Base-by-base conservation (phyloP, 1,139 yeast genomes). In the Eremothecium sinecaudum region DNA sequence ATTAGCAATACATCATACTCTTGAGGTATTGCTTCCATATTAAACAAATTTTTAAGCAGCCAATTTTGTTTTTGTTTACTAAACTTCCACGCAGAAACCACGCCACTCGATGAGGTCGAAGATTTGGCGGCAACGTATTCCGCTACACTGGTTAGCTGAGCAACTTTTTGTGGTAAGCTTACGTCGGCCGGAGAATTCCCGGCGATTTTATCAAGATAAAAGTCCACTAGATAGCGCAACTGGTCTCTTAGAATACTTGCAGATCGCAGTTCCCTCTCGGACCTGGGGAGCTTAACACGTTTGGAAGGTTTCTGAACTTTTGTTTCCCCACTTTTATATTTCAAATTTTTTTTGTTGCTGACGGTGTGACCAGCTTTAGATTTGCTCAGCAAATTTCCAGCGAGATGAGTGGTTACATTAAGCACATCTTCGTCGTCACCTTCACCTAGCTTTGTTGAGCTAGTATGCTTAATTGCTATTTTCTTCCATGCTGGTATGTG, bases 61-160 rank as follows among this genome's bases (percentile, higher is more conserved):
- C 96, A 87, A 53, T 84, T 86, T 56, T 87, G 97, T 47, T 87
- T 86, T 62, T 82, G 94, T 52, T 87, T 87, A 39, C 93, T 80
- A 55, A 87, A 87, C 61, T 86, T 87, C 97, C 97, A 87, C 20
- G 53, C 45, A 9, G 48, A 51, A 9, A 46, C 36, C 16, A 53
- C 52, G 4, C 40, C 44, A 20, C 43, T 42, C 26, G 35, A 33
- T 16, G 35, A 37, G 5, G n/a, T 16, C 13, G 19, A n/a, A n/a
- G 30, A n/a, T 6, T 19, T 18, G 7, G 18, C 15, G 11, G 14
- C 16, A 5, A 28, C 41, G 19, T 34, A 20, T 12, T 25, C 34
- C 11, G 16, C 15, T 14, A 34, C 37, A 14, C 34, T 31, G 4
- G 30, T 28, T 13, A 30, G 34, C 18, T 34, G 22, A 17, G n/a